phyloP scores from a whole-genome alignment of 1,139 yeast species.

The Geotrichum klebahnii region DNA sequence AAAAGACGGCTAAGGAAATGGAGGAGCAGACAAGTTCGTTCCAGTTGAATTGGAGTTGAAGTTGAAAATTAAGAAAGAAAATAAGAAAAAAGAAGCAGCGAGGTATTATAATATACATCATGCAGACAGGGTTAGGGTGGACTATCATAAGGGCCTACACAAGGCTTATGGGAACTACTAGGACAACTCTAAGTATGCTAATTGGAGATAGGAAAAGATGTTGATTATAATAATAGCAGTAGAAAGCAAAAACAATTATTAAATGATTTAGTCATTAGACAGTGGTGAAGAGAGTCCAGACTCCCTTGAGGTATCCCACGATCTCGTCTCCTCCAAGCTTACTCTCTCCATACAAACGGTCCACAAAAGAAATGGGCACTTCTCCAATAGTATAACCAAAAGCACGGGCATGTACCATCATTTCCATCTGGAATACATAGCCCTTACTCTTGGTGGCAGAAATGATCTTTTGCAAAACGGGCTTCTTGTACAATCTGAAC shows the following conservation, averaged over 20 bases:
- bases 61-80: conserved; percentile 10
- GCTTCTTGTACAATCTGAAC: conserved; percentile 71
- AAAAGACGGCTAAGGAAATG: no score
- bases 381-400: conserved; percentile 71
- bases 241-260: no score
- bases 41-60: no score
- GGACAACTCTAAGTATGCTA: background rate
- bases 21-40: no score
- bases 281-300: conserved; percentile 63
- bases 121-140: no score
- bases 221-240: background rate
- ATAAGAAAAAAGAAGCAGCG: conserved; percentile 13
- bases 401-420: conserved; percentile 79
- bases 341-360: conserved; percentile 74
- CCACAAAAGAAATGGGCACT: conserved; percentile 76
- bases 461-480: conserved; percentile 62
- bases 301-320: conserved; percentile 71
- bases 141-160: no score
- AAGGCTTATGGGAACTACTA: no score
- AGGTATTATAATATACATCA: no score
- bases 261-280: conserved; percentile 44
- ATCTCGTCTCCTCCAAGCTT: conserved; percentile 82
- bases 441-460: conserved; percentile 72
- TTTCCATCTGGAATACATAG: conserved; percentile 84
- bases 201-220: no score